These are phyloP conservation scores for Aspergillus luchuensis DNA, from an alignment of 2,329 filamentous ascomycete genomes.

Conservation along the genomic window DNA sequence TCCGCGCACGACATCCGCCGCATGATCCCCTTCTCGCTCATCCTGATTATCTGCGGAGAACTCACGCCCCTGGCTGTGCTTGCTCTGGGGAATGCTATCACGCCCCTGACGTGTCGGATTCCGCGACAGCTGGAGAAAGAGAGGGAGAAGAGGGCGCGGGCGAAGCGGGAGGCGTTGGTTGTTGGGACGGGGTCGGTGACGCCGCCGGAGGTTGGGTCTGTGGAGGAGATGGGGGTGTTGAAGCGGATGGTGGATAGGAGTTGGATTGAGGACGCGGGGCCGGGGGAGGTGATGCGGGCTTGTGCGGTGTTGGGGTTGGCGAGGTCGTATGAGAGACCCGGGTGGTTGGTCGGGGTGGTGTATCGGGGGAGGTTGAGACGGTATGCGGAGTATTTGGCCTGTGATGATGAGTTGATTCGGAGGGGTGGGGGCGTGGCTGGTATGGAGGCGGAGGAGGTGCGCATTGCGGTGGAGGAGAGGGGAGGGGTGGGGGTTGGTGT, in stretches of 20 bases:
- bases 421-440: slow-evolving; percentile 61
- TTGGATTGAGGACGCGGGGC: slow-evolving; percentile 25
- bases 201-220: slow-evolving; percentile 18
- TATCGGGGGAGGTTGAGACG: slow-evolving; percentile 57
- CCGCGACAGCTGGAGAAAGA: slow-evolving; percentile 70
- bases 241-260: slow-evolving; percentile 24
- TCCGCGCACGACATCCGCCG: slow-evolving; percentile 73
- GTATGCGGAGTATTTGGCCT: slow-evolving; percentile 64
- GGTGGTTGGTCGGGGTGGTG: slow-evolving; percentile 42
- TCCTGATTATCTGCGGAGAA: slow-evolving; percentile 80
- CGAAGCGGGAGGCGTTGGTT: slow-evolving; percentile 29
- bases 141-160: slow-evolving; percentile 55
- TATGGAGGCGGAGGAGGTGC: slow-evolving; percentile 66
- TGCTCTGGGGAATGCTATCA: slow-evolving; percentile 65
- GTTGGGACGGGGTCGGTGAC: slow-evolving; percentile 17
- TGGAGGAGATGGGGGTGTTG: slow-evolving; percentile 35
- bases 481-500: slow-evolving; percentile 51
- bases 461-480: slow-evolving; percentile 70
- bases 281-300: slow-evolving; percentile 33
- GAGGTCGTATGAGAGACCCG: slow-evolving; percentile 45
- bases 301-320: slow-evolving; percentile 39
- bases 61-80: slow-evolving; percentile 80
- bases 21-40: slow-evolving; percentile 73
- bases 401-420: slow-evolving; percentile 71
- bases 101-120: slow-evolving; percentile 81